Base-by-base conservation (phyloP, 768 basidiomycete genomes). In the Tylopilus balloui region DNA sequence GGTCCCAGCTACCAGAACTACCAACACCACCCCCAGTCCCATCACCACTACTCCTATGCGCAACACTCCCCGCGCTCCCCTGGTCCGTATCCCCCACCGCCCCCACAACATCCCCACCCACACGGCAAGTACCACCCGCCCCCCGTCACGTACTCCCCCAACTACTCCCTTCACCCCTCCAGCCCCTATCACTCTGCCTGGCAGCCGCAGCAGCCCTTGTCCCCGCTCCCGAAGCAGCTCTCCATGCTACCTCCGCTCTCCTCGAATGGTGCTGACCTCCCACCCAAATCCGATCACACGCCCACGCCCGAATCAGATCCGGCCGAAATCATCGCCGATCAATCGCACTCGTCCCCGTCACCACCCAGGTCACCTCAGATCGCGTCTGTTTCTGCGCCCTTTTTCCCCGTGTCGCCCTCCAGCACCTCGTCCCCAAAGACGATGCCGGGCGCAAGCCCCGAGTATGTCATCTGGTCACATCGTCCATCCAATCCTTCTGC, bases 381-480 rank as follows among this genome's bases (percentile, higher is more conserved):
- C 25, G 14, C 13, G 19, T 37, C 48, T n/a, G 29, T 7, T 19
- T 14, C 29, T 8, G 41, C 56, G 12, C 25, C 53, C n/a, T 35
- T 55, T 15, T 42, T 53, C 21, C 54, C 44, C 6, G 17, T 20
- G 13, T 25, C 27, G 20, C 27, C 42, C 9, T 42, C 54, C 7
- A 43, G n/a, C 34, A 13, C 38, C 15, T 42, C 45, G n/a, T 53
- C 57, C 15, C 20, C 28, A 0, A 17, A 19, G 25, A 4, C 21
- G 19, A 42, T 37, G 43, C n/a, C 44, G 23, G 24, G 5, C 27
- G 13, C 39, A 21, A 10, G 21, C 38, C 28, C 68, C 10, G 68
- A 69, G 31, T 87, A 79, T 69, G 83, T 80, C 5, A 78, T 89
- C 31, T 88, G 85, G 84, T 84, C 86, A 0, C 76, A 77, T n/a